Evolutionary conservation across 257 asterid species (phyloP).

Genomic region (Eustoma russellianum): DNA sequence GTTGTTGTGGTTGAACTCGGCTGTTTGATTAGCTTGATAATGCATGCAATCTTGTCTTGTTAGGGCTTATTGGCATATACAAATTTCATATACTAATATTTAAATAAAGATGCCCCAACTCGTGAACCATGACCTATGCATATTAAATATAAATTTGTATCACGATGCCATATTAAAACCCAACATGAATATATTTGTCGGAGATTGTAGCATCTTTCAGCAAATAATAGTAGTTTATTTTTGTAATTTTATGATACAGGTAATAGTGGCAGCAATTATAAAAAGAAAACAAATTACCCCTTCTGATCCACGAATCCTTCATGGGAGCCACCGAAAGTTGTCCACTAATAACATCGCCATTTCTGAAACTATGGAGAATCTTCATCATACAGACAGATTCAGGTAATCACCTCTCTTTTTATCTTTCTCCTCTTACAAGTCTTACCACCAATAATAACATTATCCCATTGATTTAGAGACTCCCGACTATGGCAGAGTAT

Average conservation of each 20-base stretch:
- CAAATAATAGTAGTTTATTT: background rate
- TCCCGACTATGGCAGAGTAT: too few relatives aligned
- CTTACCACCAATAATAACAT: too few relatives aligned
- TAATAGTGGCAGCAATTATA: conserved; percentile 67
- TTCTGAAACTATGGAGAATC: conserved; percentile 20
- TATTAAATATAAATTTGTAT: too few relatives aligned
- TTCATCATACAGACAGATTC: conserved; percentile 50
- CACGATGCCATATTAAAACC: background rate
- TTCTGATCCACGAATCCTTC: conserved; percentile 58
- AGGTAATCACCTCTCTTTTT: conserved; percentile 28
- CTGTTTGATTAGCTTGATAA: too few relatives aligned
- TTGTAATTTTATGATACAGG: conserved; percentile 29
- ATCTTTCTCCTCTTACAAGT: too few relatives aligned
- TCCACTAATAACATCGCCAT: conserved; percentile 17
- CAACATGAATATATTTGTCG: conserved; percentile 30
- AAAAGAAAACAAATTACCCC: conserved; percentile 60
- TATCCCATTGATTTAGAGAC: too few relatives aligned
- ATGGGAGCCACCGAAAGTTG: conserved; percentile 34
- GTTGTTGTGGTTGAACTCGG: too few relatives aligned
- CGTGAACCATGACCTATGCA: too few relatives aligned
- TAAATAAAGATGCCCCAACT: too few relatives aligned
- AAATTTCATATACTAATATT: too few relatives aligned
- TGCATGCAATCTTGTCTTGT: too few relatives aligned
- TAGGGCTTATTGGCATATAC: too few relatives aligned
- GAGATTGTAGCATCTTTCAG: conserved; percentile 35